Base-by-base conservation (phyloP, 257 asterid species). In the Lithospermum erythrorhizon region DNA sequence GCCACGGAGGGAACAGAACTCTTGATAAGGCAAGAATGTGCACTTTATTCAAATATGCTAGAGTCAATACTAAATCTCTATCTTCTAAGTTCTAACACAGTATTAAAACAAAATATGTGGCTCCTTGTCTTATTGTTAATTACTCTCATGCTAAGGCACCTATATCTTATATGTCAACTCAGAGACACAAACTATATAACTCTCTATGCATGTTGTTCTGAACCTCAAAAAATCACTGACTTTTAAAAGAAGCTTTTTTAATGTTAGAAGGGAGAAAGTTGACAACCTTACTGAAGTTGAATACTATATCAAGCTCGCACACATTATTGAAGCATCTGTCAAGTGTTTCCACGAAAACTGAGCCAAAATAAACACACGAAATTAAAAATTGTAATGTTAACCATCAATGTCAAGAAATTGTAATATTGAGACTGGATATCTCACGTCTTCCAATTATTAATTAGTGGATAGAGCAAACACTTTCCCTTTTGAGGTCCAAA, bases 271-370 rank as follows among this genome's bases (percentile, higher is more conserved):
- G 23, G 29, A 8, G 57, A 45, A 27, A 70, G 55, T 27, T 5
- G 51, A 47, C 23, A 59, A 75, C 76, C 76, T 75, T 70, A 67
- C 57, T 60, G 61, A 67, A 67, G 45, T 70, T 75, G 65, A 75
- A 63, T 37, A 70, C 48, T 8, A 75, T 53, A 53, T 70, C 76
- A 57, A 70, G 73, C 71, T 75, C 76, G 62, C 79, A 75, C 55
- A 75, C 79, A 66, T 72, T 59, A 59, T 62, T 75, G 79, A 75
- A 75, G 68, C 65, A 75, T 66, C 63, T 70, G 53, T 75, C 79
- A 68, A 75, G 56, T 19, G 79, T 63, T 67, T 75, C 73, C 57
- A 70, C 76, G 49, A 75, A 67, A 55, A 75, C 76, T 70, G 73
- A 53, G 41, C 23, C 49, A 19, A 37, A 27, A 52, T 55, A 22